Percentiles rank a stretch among this genome's conserved stretches.
Evolutionary conservation across 441 rosid genomes (phyloP).

Genomic region (Erysimum cheiri): DNA sequence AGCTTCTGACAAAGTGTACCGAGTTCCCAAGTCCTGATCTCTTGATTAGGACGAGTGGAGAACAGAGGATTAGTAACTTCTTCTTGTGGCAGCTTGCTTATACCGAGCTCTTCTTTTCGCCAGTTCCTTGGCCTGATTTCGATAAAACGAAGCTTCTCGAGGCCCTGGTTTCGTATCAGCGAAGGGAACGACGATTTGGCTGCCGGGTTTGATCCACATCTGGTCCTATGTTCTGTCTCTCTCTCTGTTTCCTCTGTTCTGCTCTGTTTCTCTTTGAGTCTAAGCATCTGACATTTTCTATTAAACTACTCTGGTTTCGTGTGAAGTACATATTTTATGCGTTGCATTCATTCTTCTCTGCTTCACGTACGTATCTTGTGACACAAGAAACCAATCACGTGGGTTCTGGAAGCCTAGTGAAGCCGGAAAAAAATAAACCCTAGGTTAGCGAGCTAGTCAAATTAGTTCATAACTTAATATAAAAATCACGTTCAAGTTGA

Average conservation of each 20-base stretch:
- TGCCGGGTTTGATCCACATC: conserved; percentile 17
- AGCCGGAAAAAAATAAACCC: neutral
- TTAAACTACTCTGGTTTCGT: neutral
- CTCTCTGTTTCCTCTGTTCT: neutral
- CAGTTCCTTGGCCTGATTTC: conserved; percentile 54
- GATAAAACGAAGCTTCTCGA: neutral
- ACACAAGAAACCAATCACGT: neutral
- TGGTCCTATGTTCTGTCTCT: neutral
- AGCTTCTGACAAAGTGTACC: conserved; percentile 27
- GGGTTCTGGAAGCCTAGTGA: neutral
- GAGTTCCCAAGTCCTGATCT: conserved; percentile 54
- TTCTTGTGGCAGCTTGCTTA: conserved; percentile 52
- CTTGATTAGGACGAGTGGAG: conserved; percentile 52
- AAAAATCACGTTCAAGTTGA: too few species aligned
- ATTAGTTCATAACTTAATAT: too few species aligned
- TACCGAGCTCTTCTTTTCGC: conserved; percentile 47
- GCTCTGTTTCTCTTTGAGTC: neutral
- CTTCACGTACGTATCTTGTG: neutral
- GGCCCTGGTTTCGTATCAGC: conserved; percentile 34
- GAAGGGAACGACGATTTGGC: conserved; percentile 38
- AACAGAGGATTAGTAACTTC: conserved; percentile 56
- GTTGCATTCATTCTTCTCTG: neutral
- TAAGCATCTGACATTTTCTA: neutral
- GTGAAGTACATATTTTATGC: neutral
- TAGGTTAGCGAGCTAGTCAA: too few species aligned